Evolutionary conservation across 805 yeast genomes (phyloP), one percentile per base, ranked within the genome.

Genomic region (Lipomyces anomalus): DNA sequence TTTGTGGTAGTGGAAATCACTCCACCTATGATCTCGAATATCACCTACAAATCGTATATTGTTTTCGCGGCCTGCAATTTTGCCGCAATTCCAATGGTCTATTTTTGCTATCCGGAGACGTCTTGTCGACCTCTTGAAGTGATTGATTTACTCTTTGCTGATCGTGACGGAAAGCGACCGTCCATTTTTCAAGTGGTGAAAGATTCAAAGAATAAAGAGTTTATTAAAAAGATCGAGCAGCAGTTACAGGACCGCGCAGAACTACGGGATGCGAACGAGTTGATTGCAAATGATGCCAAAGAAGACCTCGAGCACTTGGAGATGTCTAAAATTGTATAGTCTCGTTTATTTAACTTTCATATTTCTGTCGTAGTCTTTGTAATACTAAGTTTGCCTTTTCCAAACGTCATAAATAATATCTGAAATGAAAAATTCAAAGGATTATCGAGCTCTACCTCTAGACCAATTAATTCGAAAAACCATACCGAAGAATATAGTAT

Each of bases 41-140:
- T 78, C 59, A 67, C 68, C 37, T 74, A 78, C 65, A 74, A 72
- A 53, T 75, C 82, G 33, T 82, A 79, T 58, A 64, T 78, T n/a
- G 73, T 82, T 55, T 82, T 78, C 63, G 78, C 82, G 35, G 66
- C 66, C 11, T 65, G 73, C 54, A 75, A 78, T 61, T 61, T 66
- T 50, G 75, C 76, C 65, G 65, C 71, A 35, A 53, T 71, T 22
- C 72, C 71, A 47, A 73, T 64, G 56, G 59, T 51, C 42, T 71
- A 60, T 49, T 65, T 72, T 53, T 73, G 72, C 55, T 75, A 70
- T 69, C 84, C 83, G 30, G 85, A 79, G 57, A 79, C 84, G 20
- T 74, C 70, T 50, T 80, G 79, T 20, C 70, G 71, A 59, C 67
- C 79, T 46, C 70, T 78, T 63, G 83, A 78, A 63, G 79, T n/a